Base-by-base conservation (phyloP, 495 filamentous ascomycete genomes). In the Pyrenopolyporus hunteri region DNA sequence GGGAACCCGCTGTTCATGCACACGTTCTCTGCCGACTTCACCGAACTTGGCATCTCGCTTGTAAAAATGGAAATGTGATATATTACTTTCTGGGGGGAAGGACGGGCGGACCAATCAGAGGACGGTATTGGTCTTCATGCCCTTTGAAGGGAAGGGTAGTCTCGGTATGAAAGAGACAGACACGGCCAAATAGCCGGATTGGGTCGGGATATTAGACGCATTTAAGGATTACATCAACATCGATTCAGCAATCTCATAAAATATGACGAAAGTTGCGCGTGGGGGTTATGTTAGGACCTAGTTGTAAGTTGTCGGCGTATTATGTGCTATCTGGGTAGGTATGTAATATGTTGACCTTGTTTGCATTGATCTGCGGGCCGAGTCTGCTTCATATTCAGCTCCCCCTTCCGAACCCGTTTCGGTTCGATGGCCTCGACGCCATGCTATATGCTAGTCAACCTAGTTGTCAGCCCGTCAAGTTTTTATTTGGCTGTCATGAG, bases 21-120 rank as follows among this genome's bases (percentile, higher is more conserved):
- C 63, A 66, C 52, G 57, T 61, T 61, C 56, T 53, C 33, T 66
- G 57, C 63, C 63, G 63, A 66, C 51, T 39, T 60, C 17, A 44
- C 52, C 52, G 46, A 61, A 60, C 63, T 47, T 61, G 57, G 63
- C 63, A 55, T 66, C 63, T 59, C 46, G 57, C 46, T 66, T 66
- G 54, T 36, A 46, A 66, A 66, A 66, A 66, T 61, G 63, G 63
- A 66, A 66, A 66, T 61, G 40, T 66, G 63, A 66, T 39, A 53
- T 31, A 52, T 61, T 40, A 66, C 33, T 29, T 36, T 28, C 40
- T 39, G 9, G 33, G 26, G 39, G 45, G 29, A 32, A n/a, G n/a
- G n/a, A n/a, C n/a, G 32, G 35, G 31, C 39, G 42, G 23, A 13
- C 57, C 63, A 66, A 66, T 61, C 63, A 66, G 39, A 33, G 42